Evolutionary conservation across 2,329 filamentous ascomycete species (phyloP), one percentile per base, ranked within the genome.

Genomic region (Sarocladium oryzae): DNA sequence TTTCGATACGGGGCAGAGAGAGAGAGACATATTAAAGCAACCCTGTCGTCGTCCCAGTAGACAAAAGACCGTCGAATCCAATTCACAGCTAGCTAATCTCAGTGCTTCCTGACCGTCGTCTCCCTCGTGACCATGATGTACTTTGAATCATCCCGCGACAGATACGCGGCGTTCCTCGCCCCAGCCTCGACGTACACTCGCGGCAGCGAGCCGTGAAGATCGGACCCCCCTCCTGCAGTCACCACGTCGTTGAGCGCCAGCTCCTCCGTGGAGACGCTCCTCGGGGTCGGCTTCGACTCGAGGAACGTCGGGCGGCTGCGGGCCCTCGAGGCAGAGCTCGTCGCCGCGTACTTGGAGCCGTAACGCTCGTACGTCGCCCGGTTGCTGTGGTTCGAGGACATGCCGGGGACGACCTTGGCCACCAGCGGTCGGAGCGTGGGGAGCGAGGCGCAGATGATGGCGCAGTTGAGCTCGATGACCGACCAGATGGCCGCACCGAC

Each of bases 401-500:
- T 51, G 8, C 54, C 57, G 10, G 61, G 61, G 0, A 63, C 41
- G 48, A 60, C 38, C 35, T 50, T 56, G 38, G 60, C 56, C 18
- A 63, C 36, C 26, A 66, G 52, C 1, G 63, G 63, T 4, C 61
- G 61, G 13, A 65, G 56, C 4, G 63, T 64, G 1, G 63, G 62
- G 15, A 66, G 57, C 9, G 55, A 57, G 13, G 62, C 60, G 49
- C 57, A 60, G 18, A 66, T 56, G 48, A 66, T 61, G 33, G 61
- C 58, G 53, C 54, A 56, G 52, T 64, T 63, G 41, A 64, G 56
- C 49, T 66, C 63, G 55, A 64, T 56, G 51, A 55, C 52, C 37
- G 63, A 65, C 63, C 63, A 66, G 45, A 62, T 57, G 28, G 61
- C 61, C 3, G 62, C 62, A 43, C 57, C 57, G 23, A 60, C 59